A percentile compares a stretch with the other conserved stretches of the same genome.
Evolutionary conservation across 2,329 filamentous ascomycete genomes (phyloP).

Genomic region (Alternaria conjuncta): DNA sequence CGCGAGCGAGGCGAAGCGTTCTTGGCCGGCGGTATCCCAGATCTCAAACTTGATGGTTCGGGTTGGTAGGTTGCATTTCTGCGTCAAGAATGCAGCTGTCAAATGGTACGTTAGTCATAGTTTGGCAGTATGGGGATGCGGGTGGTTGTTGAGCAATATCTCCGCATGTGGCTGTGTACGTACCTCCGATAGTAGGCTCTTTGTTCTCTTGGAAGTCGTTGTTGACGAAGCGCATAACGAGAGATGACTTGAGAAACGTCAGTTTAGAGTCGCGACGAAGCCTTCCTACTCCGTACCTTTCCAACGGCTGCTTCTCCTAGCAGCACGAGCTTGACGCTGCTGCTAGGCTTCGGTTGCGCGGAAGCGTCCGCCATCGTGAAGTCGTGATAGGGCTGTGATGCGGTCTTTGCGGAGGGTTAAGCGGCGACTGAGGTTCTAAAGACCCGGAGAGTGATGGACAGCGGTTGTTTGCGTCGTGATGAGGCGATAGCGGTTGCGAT

Average conservation of each 20-base stretch:
- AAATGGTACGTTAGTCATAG: conserved; percentile 4
- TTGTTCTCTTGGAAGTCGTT: conserved; percentile 99
- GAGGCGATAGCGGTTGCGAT: conserved; percentile 10
- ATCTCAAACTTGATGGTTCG: conserved; percentile 76
- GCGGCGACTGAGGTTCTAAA: not conserved
- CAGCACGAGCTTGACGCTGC: conserved; percentile 98
- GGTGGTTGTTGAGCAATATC: not conserved
- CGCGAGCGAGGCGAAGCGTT: conserved; percentile 93
- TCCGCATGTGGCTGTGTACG: conserved; percentile 34
- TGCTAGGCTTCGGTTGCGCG: conserved; percentile 86
- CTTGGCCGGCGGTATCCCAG: conserved; percentile 98
- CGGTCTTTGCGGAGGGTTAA: not conserved
- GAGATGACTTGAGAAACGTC: conserved; percentile 72
- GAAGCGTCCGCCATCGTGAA: conserved; percentile 72
- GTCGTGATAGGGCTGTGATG: conserved; percentile 7
- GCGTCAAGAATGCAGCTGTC: conserved; percentile 92
- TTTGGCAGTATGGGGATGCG: too few relatives aligned
- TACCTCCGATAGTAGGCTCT: conserved; percentile 98
- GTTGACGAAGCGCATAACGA: conserved; percentile 98
- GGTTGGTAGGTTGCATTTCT: conserved; percentile 95
- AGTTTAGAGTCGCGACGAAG: not conserved
- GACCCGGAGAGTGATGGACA: not conserved
- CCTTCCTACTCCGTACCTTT: conserved; percentile 70
- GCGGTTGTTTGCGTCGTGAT: conserved; percentile 2
- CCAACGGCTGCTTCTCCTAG: conserved; percentile 97